phyloP scores from a whole-genome alignment of 2,329 filamentous ascomycete genomes.

The Exophiala dermatitidis region DNA sequence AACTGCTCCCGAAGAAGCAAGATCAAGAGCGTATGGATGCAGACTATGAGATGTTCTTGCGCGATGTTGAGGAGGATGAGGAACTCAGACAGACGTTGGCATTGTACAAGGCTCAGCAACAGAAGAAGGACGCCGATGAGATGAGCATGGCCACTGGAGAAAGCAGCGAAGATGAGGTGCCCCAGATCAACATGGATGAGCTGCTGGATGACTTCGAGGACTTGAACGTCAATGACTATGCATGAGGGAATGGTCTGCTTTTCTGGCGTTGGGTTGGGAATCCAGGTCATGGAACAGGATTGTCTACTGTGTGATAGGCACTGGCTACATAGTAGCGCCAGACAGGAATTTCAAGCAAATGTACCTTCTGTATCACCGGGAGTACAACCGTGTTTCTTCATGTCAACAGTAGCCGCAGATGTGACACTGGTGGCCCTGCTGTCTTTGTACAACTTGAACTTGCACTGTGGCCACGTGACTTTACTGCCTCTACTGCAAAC shows the following conservation, averaged over 20 bases:
- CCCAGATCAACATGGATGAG: conserved; percentile 69
- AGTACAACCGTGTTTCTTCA: no score
- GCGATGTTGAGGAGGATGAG: conserved; percentile 90
- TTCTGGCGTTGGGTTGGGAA: no score
- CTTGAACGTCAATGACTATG: conserved; percentile 59
- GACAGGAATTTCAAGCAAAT: no score
- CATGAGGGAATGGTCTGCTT: not conserved
- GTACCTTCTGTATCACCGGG: no score
- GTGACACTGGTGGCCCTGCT: no score
- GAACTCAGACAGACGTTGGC: conserved; percentile 78
- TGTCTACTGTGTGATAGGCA: no score
- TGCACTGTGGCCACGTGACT: no score
- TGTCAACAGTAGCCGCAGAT: no score
- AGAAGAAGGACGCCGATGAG: conserved; percentile 44
- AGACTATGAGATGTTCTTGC: conserved; percentile 96
- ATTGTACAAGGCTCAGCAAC: conserved; percentile 66
- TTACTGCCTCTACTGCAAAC: no score
- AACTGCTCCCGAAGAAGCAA: conserved; percentile 75
- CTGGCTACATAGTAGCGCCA: no score
- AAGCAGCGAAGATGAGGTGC: conserved; percentile 58
- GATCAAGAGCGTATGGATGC: conserved; percentile 83
- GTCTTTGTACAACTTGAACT: no score
- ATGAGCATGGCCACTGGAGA: conserved; percentile 47
- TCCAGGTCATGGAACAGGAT: no score
- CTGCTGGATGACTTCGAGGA: conserved; percentile 91